phyloP scores from a whole-genome alignment of 1,284 basidiomycete genomes.

The Cerrena zonata region DNA sequence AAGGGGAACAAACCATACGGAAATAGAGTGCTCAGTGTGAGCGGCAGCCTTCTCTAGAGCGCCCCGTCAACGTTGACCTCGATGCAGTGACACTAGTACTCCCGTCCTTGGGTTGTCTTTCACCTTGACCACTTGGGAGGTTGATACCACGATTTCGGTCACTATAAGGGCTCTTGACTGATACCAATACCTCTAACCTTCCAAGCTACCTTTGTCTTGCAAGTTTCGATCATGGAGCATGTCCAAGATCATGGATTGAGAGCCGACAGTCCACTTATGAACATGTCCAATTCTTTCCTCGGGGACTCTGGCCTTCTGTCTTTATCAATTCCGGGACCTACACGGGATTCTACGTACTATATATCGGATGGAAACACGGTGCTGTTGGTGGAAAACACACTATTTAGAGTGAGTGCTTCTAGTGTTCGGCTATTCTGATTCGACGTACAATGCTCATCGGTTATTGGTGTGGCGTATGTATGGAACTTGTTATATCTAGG shows the following conservation, averaged over 20 bases:
- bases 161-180: background rate
- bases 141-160: background rate
- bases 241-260: constrained; percentile 21
- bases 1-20: too few relatives aligned
- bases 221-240: constrained; percentile 19
- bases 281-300: constrained; percentile 29
- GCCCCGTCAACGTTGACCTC: too few relatives aligned
- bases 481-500: too few relatives aligned
- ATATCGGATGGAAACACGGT: constrained; percentile 59
- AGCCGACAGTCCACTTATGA: constrained; percentile 30
- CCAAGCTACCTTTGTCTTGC: background rate
- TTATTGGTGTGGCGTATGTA: background rate
- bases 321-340: constrained; percentile 29
- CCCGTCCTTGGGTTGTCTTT: background rate
- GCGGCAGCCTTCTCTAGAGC: too few relatives aligned
- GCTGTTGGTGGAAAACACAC: constrained; percentile 48
- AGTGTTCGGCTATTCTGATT: background rate
- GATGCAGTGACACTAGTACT: too few relatives aligned
- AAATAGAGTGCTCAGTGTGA: too few relatives aligned
- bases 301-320: constrained; percentile 28
- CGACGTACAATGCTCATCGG: background rate
- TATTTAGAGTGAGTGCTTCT: constrained; percentile 53
- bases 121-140: background rate
- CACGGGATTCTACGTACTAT: constrained; percentile 37
- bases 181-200: too few relatives aligned